Percentiles rank a stretch among this genome's conserved stretches.
These are phyloP conservation scores for Flagelloscypha sp. DNA, from an alignment of 768 basidiomycete genomes.

Conservation along the genomic window DNA sequence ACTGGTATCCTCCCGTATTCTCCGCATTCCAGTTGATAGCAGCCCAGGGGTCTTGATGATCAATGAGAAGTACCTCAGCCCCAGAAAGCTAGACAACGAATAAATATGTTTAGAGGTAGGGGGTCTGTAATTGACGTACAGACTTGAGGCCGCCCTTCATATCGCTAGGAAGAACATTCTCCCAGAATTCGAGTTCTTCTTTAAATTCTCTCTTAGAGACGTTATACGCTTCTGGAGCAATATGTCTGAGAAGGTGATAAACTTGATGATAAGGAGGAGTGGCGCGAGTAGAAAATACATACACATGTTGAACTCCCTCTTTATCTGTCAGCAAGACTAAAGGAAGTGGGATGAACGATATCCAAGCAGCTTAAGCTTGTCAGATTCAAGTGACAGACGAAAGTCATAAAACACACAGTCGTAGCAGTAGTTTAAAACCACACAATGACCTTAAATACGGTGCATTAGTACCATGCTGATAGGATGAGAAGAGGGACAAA, in stretches of 20 bases:
- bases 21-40: constrained; percentile 45
- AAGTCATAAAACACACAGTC: constrained; percentile 28
- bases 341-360: constrained; percentile 42
- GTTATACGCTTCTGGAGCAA: constrained; percentile 43
- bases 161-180: constrained; percentile 36
- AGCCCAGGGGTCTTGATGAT: constrained; percentile 40
- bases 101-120: background rate
- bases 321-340: constrained; percentile 37
- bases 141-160: constrained; percentile 39
- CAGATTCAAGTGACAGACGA: background rate
- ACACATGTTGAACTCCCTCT: constrained; percentile 38
- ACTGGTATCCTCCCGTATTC: constrained; percentile 45
- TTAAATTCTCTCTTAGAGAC: constrained; percentile 43
- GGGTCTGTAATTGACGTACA: constrained; percentile 19
- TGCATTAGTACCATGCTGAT: too few species aligned
- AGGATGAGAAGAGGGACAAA: too few species aligned
- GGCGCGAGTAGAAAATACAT: too few species aligned
- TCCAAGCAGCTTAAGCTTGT: constrained; percentile 26
- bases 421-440: constrained; percentile 47
- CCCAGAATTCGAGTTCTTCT: constrained; percentile 47
- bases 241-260: too few species aligned
- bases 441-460: too few species aligned
- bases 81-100: constrained; percentile 26
- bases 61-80: constrained; percentile 45
- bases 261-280: too few species aligned